Percentiles rank a stretch among this genome's conserved stretches.
Conservation (phyloP, 306 rosid species). For the Prunus dulcis region DNA sequence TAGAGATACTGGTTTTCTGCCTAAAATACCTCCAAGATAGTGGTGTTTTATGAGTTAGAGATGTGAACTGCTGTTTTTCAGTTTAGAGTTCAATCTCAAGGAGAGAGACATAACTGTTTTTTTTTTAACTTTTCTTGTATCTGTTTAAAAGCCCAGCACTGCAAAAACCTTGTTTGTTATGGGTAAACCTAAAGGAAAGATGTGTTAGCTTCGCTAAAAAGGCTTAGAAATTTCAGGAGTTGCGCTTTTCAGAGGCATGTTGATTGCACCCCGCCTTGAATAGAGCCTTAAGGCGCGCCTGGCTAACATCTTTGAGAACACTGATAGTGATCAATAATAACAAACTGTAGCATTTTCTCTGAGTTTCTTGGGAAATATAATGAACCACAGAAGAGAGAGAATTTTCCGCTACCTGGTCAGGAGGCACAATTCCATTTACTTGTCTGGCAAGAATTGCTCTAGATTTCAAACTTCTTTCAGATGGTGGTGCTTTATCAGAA, state of each 20-base stretch:
- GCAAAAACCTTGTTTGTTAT: background rate
- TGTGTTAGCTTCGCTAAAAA: background rate
- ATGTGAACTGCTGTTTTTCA: background rate
- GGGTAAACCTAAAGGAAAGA: background rate
- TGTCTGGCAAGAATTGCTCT: slow-evolving; percentile 79
- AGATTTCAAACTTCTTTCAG: slow-evolving; percentile 76
- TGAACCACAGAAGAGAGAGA: slow-evolving; percentile 13
- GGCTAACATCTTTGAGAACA: background rate
- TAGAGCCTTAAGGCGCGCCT: background rate
- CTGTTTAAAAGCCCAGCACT: background rate
- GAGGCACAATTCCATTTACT: slow-evolving; percentile 67
- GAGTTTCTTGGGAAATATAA: background rate
- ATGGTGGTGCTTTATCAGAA: slow-evolving; percentile 69
- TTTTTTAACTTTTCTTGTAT: background rate
- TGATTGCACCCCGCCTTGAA: background rate
- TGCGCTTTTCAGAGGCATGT: background rate
- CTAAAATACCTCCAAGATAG: background rate
- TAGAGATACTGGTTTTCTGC: background rate
- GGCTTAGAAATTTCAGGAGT: background rate
- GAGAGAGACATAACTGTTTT: background rate
- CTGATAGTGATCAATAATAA: background rate
- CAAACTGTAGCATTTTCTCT: background rate
- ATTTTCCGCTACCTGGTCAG: slow-evolving; percentile 64
- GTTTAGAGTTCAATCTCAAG: background rate
- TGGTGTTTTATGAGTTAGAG: background rate